These are phyloP conservation scores for Yueomyces sp. DNA, from an alignment of 1,139 yeast genomes.

Conservation along the genomic window DNA sequence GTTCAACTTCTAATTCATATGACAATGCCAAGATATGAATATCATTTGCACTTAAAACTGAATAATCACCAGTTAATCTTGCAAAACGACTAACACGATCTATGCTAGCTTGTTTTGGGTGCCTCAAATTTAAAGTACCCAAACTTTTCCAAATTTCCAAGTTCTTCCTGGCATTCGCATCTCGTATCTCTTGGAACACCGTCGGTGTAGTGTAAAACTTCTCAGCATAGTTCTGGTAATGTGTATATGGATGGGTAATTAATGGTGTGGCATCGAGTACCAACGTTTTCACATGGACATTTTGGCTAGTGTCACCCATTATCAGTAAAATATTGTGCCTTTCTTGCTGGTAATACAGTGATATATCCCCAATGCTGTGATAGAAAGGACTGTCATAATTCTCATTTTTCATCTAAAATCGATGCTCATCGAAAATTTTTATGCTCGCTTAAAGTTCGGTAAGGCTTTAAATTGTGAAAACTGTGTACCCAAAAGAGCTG, in stretches of 20 bases:
- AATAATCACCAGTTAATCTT: slow-evolving; percentile 78
- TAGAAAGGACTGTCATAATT: too few relatives aligned
- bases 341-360: too few relatives aligned
- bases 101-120: slow-evolving; percentile 57
- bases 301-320: not conserved
- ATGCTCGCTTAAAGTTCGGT: not conserved
- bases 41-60: slow-evolving; percentile 84
- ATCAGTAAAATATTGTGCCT: slow-evolving; percentile 7
- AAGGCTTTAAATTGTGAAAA: not conserved
- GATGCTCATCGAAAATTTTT: not conserved
- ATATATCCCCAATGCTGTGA: too few relatives aligned
- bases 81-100: slow-evolving; percentile 65
- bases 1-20: slow-evolving; percentile 70
- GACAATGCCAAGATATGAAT: slow-evolving; percentile 83
- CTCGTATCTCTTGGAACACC: slow-evolving; percentile 74
- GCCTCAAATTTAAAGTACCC: slow-evolving; percentile 43
- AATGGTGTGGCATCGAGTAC: slow-evolving; percentile 93
- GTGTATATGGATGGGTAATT: slow-evolving; percentile 72
- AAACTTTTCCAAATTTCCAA: slow-evolving; percentile 64
- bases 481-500: too few relatives aligned
- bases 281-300: slow-evolving; percentile 35
- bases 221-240: slow-evolving; percentile 56
- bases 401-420: not conserved
- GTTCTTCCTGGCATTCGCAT: slow-evolving; percentile 72
- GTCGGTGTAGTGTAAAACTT: slow-evolving; percentile 83